Conservation (phyloP, 1,284 basidiomycete genomes). For the Rhodofomes roseus region DNA sequence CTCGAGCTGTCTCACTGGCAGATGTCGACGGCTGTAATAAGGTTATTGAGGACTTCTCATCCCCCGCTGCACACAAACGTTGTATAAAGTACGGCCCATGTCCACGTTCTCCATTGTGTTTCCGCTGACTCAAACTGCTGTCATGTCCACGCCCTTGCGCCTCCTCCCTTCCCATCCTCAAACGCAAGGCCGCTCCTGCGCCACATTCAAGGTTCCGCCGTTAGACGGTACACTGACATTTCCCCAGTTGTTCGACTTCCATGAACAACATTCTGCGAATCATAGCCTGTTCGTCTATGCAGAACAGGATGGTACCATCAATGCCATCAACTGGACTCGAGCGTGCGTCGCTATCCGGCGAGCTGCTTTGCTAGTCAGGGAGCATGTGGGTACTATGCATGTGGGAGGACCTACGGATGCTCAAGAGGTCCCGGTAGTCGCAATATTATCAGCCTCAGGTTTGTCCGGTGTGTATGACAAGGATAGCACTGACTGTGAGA, state of each 20-base stretch:
- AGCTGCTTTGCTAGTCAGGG: neutral
- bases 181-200: slow-evolving; percentile 6
- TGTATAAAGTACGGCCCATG: too few species aligned
- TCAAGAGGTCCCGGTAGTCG: neutral
- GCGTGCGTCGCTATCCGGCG: slow-evolving; percentile 15
- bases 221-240: slow-evolving; percentile 33
- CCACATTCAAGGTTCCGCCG: slow-evolving; percentile 29
- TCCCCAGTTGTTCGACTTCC: slow-evolving; percentile 34
- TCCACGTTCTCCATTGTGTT: too few species aligned
- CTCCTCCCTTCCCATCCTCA: neutral
- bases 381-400: too few species aligned
- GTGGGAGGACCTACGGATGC: neutral
- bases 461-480: neutral
- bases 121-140: too few species aligned
- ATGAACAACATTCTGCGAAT: slow-evolving; percentile 28
- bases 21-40: too few species aligned
- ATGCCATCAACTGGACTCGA: slow-evolving; percentile 24
- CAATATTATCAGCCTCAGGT: neutral
- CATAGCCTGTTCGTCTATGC: slow-evolving; percentile 33
- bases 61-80: too few species aligned
- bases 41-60: too few species aligned
- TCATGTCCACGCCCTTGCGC: neutral
- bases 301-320: slow-evolving; percentile 17
- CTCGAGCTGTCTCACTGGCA: too few species aligned
- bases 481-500: neutral